These are phyloP conservation scores for Ambrosiella beaveri DNA, from an alignment of 2,329 filamentous ascomycete species.

Conservation along the genomic window DNA sequence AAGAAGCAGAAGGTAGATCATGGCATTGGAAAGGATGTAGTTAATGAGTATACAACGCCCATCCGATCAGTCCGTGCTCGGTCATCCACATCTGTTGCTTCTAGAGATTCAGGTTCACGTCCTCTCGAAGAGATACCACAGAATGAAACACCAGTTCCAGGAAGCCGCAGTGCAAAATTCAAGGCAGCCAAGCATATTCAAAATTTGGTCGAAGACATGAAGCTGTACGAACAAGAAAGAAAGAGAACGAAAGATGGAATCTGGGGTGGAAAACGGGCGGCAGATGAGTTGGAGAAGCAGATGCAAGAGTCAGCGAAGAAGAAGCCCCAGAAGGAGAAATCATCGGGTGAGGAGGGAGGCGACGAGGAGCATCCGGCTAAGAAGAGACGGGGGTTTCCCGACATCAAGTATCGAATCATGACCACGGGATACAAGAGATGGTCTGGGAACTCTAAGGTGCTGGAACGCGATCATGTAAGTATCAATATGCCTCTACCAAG, in stretches of 20 bases:
- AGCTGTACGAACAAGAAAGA: slow-evolving; percentile 81
- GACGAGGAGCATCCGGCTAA: slow-evolving; percentile 45
- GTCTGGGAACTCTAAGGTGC: slow-evolving; percentile 47
- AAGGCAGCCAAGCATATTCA: slow-evolving; percentile 65
- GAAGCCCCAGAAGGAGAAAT: slow-evolving; percentile 17
- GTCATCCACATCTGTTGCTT: background rate
- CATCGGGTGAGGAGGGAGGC: slow-evolving; percentile 31
- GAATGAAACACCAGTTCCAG: slow-evolving; percentile 63
- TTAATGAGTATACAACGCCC: slow-evolving; percentile 20
- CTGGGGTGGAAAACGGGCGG: slow-evolving; percentile 47
- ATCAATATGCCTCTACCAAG: background rate
- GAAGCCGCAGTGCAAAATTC: slow-evolving; percentile 74
- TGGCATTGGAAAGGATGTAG: background rate
- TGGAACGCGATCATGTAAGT: slow-evolving; percentile 62
- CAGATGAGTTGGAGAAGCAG: slow-evolving; percentile 37
- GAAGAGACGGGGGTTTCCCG: slow-evolving; percentile 24
- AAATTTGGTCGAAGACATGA: slow-evolving; percentile 65
- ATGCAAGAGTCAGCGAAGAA: slow-evolving; percentile 16
- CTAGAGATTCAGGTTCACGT: background rate
- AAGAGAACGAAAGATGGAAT: slow-evolving; percentile 46
- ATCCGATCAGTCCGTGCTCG: slow-evolving; percentile 3
- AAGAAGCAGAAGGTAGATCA: slow-evolving; percentile 15
- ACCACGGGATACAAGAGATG: slow-evolving; percentile 75
- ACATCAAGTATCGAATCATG: slow-evolving; percentile 46
- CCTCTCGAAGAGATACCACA: slow-evolving; percentile 22